A percentile compares a stretch with the other conserved stretches of the same genome.
These are phyloP conservation scores for Lactarius tabidus DNA, from an alignment of 768 basidiomycete species.

Conservation along the genomic window DNA sequence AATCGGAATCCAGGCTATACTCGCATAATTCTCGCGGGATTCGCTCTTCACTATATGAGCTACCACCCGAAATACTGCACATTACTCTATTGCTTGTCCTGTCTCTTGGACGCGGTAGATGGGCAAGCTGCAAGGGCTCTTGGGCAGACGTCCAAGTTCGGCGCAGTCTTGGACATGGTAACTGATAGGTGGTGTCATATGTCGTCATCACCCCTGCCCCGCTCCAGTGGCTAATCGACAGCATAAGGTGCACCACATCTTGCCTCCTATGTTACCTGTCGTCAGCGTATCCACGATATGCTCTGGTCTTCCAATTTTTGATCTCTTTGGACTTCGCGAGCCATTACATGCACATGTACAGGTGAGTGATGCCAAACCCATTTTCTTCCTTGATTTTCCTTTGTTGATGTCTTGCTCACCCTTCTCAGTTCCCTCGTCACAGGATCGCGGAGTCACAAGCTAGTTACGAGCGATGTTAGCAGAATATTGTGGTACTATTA, in stretches of 20 bases:
- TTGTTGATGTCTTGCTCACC: background rate
- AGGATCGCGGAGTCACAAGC: conserved; percentile 89
- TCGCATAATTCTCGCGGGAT: conserved; percentile 83
- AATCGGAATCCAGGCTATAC: conserved; percentile 62
- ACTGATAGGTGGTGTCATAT: conserved; percentile 78
- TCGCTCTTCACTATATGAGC: conserved; percentile 90
- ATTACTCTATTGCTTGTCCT: conserved; percentile 82
- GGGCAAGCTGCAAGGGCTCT: conserved; percentile 87
- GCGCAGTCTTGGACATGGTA: conserved; percentile 98
- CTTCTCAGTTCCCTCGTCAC: conserved; percentile 81
- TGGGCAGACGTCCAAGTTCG: conserved; percentile 92
- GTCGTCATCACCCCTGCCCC: background rate
- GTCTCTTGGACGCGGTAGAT: conserved; percentile 92
- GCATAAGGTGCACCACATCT: conserved; percentile 84
- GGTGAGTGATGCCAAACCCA: conserved; percentile 46
- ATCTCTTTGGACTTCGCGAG: conserved; percentile 97
- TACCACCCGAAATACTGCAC: conserved; percentile 93
- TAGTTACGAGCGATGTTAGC: conserved; percentile 89
- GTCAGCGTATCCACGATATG: conserved; percentile 80
- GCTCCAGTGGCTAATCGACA: background rate
- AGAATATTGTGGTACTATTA: conserved; percentile 91
- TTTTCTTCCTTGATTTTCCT: background rate
- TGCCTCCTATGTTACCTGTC: conserved; percentile 93
- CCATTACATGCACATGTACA: conserved; percentile 99
- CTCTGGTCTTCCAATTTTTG: conserved; percentile 87